Conservation (phyloP, 2,329 filamentous ascomycete species). For the Monilinia fructigena region DNA sequence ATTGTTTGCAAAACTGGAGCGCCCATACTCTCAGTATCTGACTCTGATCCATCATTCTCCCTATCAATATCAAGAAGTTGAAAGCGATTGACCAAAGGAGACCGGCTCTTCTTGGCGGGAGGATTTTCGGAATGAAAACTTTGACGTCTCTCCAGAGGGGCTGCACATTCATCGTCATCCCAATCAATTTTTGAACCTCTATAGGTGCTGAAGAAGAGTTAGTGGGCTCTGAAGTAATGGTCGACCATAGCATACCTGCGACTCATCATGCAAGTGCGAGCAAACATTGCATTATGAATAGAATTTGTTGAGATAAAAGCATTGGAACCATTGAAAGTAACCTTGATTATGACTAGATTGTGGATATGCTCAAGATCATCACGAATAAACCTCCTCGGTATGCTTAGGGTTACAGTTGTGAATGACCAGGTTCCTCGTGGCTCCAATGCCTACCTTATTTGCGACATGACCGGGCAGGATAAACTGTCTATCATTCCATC, state of each 20-base stretch:
- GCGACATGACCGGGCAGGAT: constrained; percentile 61
- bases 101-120: constrained; percentile 42
- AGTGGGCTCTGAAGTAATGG: constrained; percentile 28
- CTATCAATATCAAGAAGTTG: constrained; percentile 55
- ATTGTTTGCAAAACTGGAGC: constrained; percentile 9
- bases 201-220: constrained; percentile 54
- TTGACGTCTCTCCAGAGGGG: constrained; percentile 36
- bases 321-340: constrained; percentile 58
- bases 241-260: constrained; percentile 26
- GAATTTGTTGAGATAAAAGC: constrained; percentile 75
- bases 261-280: constrained; percentile 75
- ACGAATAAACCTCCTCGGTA: constrained; percentile 62
- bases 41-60: constrained; percentile 38
- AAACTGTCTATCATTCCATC: constrained; percentile 72
- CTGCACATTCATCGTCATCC: constrained; percentile 68
- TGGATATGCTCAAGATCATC: constrained; percentile 81
- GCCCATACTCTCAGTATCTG: constrained; percentile 16
- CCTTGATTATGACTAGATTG: constrained; percentile 67
- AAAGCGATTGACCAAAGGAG: constrained; percentile 58
- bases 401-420: constrained; percentile 56
- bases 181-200: constrained; percentile 69
- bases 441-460: constrained; percentile 62
- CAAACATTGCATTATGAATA: constrained; percentile 71
- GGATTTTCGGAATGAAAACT: constrained; percentile 35
- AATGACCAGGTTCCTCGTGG: constrained; percentile 72